Conservation (phyloP, 202 grass and related monocot species). For the Eragrostis tef region DNA sequence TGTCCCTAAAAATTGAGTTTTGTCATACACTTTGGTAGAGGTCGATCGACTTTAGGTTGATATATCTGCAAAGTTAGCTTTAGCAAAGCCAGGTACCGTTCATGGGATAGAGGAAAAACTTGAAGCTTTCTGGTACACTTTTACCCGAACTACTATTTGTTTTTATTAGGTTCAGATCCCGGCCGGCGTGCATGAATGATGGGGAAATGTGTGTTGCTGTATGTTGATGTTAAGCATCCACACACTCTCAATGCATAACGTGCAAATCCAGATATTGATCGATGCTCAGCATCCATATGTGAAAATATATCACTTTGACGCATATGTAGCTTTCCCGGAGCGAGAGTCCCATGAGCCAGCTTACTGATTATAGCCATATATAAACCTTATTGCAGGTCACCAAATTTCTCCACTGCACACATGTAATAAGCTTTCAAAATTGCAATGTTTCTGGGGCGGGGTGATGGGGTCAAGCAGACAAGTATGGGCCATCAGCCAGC, state of each 20-base stretch:
- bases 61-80: constrained; percentile 28
- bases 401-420: too few species aligned
- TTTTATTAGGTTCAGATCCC: neutral
- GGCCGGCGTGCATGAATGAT: neutral
- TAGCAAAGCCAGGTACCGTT: neutral
- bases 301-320: too few species aligned
- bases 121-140: constrained; percentile 8
- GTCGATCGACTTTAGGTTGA: constrained; percentile 22
- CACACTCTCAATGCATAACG: too few species aligned
- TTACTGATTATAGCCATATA: too few species aligned
- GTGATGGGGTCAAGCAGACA: neutral
- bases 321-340: too few species aligned
- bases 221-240: neutral
- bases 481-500: neutral
- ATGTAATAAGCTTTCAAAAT: too few species aligned
- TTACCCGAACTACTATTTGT: neutral
- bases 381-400: too few species aligned
- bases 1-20: neutral
- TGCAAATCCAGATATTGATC: too few species aligned
- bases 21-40: neutral
- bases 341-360: too few species aligned
- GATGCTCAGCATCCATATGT: too few species aligned
- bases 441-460: neutral
- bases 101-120: neutral
- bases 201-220: neutral